Evolutionary conservation across 1,284 basidiomycete species (phyloP).

Genomic region (Tetrapyrgos nigripes): DNA sequence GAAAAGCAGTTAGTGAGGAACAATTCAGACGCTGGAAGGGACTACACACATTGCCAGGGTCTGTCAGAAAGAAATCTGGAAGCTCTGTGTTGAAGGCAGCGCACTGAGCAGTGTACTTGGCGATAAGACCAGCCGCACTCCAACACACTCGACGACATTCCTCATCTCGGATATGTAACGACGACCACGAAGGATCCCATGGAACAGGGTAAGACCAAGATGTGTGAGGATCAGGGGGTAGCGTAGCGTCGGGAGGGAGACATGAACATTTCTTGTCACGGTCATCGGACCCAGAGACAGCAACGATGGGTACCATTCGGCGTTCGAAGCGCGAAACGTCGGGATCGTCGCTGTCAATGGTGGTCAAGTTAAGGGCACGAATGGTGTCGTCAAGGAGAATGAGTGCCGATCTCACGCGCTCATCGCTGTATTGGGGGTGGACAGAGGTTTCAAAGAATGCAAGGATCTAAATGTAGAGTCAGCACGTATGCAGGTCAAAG

Average conservation of each 20-base stretch:
- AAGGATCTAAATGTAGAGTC: slow-evolving; percentile 55
- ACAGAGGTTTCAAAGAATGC: slow-evolving; percentile 77
- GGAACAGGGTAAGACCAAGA: slow-evolving; percentile 59
- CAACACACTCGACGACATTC: slow-evolving; percentile 76
- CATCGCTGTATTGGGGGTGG: slow-evolving; percentile 65
- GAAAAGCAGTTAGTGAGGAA: slow-evolving; percentile 15
- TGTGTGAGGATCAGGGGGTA: slow-evolving; percentile 44
- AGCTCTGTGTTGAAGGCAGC: slow-evolving; percentile 65
- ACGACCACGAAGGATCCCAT: slow-evolving; percentile 65
- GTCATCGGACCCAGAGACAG: slow-evolving; percentile 29
- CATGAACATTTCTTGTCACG: slow-evolving; percentile 55
- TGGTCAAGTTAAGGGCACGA: slow-evolving; percentile 56
- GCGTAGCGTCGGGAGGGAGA: slow-evolving; percentile 45
- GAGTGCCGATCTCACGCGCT: slow-evolving; percentile 59
- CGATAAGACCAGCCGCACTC: slow-evolving; percentile 71
- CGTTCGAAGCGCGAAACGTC: slow-evolving; percentile 37
- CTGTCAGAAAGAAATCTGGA: slow-evolving; percentile 59
- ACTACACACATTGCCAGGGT: slow-evolving; percentile 68
- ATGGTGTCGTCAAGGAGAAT: slow-evolving; percentile 69
- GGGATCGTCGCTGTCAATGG: slow-evolving; percentile 60
- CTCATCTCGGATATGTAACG: slow-evolving; percentile 63
- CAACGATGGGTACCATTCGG: slow-evolving; percentile 35
- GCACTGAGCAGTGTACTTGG: slow-evolving; percentile 69
- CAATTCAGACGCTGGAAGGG: slow-evolving; percentile 14
- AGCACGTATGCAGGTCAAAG: slow-evolving; percentile 10